These are phyloP conservation scores for Neurospora sp. DNA, from an alignment of 495 filamentous ascomycete species.

Conservation along the genomic window DNA sequence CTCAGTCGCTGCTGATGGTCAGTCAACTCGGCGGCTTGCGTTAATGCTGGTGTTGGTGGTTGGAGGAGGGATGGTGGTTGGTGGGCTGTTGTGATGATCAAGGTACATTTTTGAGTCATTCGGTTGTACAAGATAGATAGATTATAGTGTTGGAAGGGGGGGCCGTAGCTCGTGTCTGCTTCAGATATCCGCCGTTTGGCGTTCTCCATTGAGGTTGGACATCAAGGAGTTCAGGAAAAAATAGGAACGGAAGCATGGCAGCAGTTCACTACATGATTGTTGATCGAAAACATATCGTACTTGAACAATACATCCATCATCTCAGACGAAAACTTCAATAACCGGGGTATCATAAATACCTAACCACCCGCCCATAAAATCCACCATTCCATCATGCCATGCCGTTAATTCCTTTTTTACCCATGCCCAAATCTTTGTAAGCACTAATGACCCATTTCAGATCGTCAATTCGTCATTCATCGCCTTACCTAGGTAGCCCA, in stretches of 20 bases:
- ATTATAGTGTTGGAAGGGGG: not conserved
- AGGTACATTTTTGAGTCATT: not conserved
- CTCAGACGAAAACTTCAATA: too few relatives aligned
- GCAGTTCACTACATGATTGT: too few relatives aligned
- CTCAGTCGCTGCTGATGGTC: not conserved
- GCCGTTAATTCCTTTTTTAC: too few relatives aligned
- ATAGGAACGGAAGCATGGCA: too few relatives aligned
- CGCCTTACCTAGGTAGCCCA: not conserved
- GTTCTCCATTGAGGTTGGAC: too few relatives aligned
- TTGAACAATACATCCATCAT: too few relatives aligned
- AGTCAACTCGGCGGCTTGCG: not conserved
- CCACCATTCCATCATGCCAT: too few relatives aligned
- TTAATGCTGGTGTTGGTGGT: not conserved
- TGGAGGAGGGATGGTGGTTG: not conserved
- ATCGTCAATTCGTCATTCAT: not conserved
- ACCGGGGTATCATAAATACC: too few relatives aligned
- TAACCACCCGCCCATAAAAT: too few relatives aligned
- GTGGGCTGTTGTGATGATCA: not conserved
- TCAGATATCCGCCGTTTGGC: too few relatives aligned
- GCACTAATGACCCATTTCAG: not conserved
- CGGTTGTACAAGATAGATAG: not conserved
- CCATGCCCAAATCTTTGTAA: not conserved
- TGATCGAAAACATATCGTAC: too few relatives aligned
- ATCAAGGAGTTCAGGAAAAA: too few relatives aligned
- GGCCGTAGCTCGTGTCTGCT: not conserved